phyloP scores from a whole-genome alignment of 805 yeast species.

The Starmerella scarabaei region DNA sequence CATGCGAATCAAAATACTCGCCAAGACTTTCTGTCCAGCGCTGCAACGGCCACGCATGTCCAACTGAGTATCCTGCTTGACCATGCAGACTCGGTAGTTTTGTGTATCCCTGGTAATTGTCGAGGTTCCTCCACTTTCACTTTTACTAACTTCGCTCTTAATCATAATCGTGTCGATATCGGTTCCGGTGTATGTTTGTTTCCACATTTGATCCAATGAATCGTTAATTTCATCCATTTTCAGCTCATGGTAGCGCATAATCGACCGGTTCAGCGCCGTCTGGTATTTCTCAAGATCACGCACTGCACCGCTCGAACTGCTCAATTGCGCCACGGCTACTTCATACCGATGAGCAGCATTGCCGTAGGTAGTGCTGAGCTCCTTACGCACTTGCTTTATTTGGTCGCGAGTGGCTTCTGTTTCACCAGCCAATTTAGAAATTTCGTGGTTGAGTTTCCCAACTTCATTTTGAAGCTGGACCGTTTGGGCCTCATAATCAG shows the following conservation, averaged over 20 bases:
- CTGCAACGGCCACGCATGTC: constrained; percentile 98
- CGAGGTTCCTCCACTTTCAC: constrained; percentile 32
- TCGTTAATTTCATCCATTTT: constrained; percentile 90
- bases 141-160: constrained; percentile 44
- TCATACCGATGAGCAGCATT: constrained; percentile 52
- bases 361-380: constrained; percentile 56
- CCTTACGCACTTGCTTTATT: constrained; percentile 40
- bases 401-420: constrained; percentile 71
- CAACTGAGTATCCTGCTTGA: constrained; percentile 75
- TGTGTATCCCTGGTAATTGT: constrained; percentile 42
- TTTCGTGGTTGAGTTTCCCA: constrained; percentile 44
- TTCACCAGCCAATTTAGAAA: constrained; percentile 76
- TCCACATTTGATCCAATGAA: constrained; percentile 85
- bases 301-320: constrained; percentile 59
- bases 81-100: constrained; percentile 91
- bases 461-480: constrained; percentile 38
- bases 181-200: constrained; percentile 82
- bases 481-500: constrained; percentile 48
- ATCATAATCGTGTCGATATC: constrained; percentile 87
- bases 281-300: constrained; percentile 73
- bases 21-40: constrained; percentile 93
- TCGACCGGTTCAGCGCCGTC: constrained; percentile 80
- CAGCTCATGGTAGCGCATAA: constrained; percentile 78
- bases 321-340: constrained; percentile 60
- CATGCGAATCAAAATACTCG: constrained; percentile 77